Conservation (phyloP, 2,329 filamentous ascomycete genomes). For the Pseudopithomyces chartarum region DNA sequence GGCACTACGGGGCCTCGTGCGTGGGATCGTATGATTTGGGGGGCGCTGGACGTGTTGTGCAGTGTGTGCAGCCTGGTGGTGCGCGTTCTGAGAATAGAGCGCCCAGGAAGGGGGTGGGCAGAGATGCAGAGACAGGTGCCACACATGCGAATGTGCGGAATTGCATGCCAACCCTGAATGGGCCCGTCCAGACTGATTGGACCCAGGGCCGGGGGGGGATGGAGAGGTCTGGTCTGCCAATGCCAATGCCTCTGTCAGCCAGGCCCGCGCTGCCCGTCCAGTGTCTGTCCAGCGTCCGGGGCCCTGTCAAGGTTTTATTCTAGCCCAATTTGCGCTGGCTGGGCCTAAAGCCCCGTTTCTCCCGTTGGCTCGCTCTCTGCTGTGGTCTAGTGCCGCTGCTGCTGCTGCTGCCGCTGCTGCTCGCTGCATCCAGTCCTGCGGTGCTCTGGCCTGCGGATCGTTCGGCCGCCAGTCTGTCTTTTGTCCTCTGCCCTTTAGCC, state of each 20-base stretch:
- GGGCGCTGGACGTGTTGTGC: background rate
- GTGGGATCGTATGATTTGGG: background rate
- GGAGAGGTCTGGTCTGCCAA: too few relatives aligned
- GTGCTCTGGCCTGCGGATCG: background rate
- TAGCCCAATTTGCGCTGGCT: conserved; percentile 19
- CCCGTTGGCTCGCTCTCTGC: conserved; percentile 10
- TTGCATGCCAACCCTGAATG: conserved; percentile 4
- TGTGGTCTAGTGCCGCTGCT: too few relatives aligned
- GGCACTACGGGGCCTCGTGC: background rate
- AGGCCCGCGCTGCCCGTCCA: too few relatives aligned
- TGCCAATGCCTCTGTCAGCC: too few relatives aligned
- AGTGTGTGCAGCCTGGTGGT: too few relatives aligned
- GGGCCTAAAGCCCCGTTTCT: conserved; percentile 9
- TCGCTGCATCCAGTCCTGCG: too few relatives aligned
- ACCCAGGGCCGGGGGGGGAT: too few relatives aligned
- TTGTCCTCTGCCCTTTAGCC: background rate
- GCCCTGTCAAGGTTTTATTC: too few relatives aligned
- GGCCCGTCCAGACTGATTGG: background rate
- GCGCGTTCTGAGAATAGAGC: too few relatives aligned
- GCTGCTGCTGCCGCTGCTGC: too few relatives aligned
- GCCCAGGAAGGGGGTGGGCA: too few relatives aligned
- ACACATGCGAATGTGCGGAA: conserved; percentile 11
- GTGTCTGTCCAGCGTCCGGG: too few relatives aligned
- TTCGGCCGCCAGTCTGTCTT: background rate
- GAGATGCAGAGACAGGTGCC: background rate